A percentile compares a stretch with the other conserved stretches of the same genome.
These are phyloP conservation scores for Colletotrichum echinochloae DNA, from an alignment of 2,329 filamentous ascomycete genomes.

Conservation along the genomic window DNA sequence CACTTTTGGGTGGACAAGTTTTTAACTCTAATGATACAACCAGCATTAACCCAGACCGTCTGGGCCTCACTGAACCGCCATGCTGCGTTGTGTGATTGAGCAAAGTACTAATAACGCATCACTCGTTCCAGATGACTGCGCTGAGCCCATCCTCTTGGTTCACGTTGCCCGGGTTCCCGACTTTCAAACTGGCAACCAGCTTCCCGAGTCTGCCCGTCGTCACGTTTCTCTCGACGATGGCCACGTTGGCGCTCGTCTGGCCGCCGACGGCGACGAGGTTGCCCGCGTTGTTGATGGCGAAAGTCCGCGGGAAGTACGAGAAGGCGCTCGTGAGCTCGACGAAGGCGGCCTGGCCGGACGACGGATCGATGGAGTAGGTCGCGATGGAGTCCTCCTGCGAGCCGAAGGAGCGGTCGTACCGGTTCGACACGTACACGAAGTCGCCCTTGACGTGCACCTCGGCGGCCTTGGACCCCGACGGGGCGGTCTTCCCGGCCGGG, in stretches of 20 bases:
- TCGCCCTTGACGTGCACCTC: constrained; percentile 66
- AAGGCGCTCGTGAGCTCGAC: constrained; percentile 67
- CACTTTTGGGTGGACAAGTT: no score
- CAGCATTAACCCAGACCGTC: background rate
- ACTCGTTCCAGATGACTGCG: constrained; percentile 62
- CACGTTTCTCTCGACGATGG: constrained; percentile 66
- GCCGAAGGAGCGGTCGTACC: constrained; percentile 70
- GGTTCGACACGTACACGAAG: constrained; percentile 72
- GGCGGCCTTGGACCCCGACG: constrained; percentile 62
- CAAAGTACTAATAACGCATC: background rate
- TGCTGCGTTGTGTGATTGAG: background rate
- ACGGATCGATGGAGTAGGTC: constrained; percentile 60
- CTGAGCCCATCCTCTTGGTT: constrained; percentile 62
- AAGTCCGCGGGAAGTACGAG: constrained; percentile 71
- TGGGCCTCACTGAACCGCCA: background rate
- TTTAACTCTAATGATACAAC: background rate
- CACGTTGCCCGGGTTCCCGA: constrained; percentile 54
- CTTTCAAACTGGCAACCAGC: constrained; percentile 54
- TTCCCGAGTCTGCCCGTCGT: constrained; percentile 66
- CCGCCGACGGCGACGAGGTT: constrained; percentile 72
- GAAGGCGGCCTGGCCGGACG: constrained; percentile 63
- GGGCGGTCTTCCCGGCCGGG: constrained; percentile 55
- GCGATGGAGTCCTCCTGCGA: constrained; percentile 66
- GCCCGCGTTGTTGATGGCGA: constrained; percentile 70
- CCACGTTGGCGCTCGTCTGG: constrained; percentile 69